phyloP scores from a whole-genome alignment of 139 green algal genomes.

The Zygnema circumcarinatum region DNA sequence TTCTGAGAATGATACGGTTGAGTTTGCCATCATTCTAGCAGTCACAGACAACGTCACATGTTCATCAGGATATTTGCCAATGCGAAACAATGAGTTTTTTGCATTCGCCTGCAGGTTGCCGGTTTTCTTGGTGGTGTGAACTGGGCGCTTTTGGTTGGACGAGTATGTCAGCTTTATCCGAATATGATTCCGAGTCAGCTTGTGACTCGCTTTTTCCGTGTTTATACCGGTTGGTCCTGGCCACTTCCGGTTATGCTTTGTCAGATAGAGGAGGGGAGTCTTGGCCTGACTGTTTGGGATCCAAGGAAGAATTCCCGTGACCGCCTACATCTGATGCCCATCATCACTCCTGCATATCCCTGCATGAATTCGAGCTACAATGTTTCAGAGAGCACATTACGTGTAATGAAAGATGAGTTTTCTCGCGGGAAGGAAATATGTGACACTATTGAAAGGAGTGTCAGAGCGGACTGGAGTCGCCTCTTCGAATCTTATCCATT shows the following conservation, averaged over 20 bases:
- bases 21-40: too few species aligned
- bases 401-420: conserved; percentile 80
- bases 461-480: conserved; percentile 62
- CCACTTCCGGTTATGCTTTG: conserved; percentile 82
- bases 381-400: conserved; percentile 82
- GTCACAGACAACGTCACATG: too few species aligned
- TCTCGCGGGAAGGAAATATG: conserved; percentile 68
- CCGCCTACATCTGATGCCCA: conserved; percentile 86
- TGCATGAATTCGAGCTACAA: conserved; percentile 95
- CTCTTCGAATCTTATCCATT: conserved; percentile 80
- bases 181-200: conserved; percentile 71
- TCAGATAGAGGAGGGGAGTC: conserved; percentile 70
- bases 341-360: conserved; percentile 97
- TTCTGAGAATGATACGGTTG: too few species aligned
- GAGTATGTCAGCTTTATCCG: conserved; percentile 92
- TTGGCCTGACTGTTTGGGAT: conserved; percentile 82
- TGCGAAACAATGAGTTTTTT: too few species aligned
- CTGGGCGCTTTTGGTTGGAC: conserved; percentile 92
- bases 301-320: conserved; percentile 80
- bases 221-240: conserved; percentile 82
- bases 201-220: conserved; percentile 81
- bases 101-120: conserved; percentile 60
- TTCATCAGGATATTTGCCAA: too few species aligned
- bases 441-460: conserved; percentile 28
- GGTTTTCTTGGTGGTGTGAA: conserved; percentile 97